Base-by-base conservation (phyloP, 768 basidiomycete genomes). In the Panus rudis region DNA sequence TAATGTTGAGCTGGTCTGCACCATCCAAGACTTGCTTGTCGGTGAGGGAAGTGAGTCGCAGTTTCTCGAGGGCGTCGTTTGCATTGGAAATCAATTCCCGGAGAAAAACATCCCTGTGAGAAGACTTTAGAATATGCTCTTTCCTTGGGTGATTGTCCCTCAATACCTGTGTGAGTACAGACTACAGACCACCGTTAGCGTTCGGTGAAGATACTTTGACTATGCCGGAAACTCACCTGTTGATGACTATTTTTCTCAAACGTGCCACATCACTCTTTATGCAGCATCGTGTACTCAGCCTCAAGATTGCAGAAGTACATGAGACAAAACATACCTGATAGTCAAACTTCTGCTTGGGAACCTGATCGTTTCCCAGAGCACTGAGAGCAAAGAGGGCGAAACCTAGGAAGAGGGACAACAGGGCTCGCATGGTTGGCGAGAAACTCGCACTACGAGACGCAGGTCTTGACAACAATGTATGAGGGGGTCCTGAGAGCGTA, bases 31-130 rank as follows among this genome's bases (percentile, higher is more conserved):
- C 66, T 17, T 62, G 68, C 54, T 81, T 81, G 60, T 92, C 85
- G 17, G 76, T 92, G 51, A 99, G 70, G 3, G 89, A 72, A 12
- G 80, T 82, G 33, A 99, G 68, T 20, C 96, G 82, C 41, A 94
- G 75, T 63, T 97, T 98, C 62, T 98, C 94, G 40, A 98, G 69
- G 2, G 96, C 96, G 59, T 99, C 96, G 61, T 97, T 96, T 31
- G 93, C 86, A 57, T 94, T 94, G 6, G 91, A 93, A 52, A 93
- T 76, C 38, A 93, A 70, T 63, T 97, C 93, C 33, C 93, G 88
- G 38, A 91, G 72, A 61, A 90, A 91, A 21, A 90, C 78, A 31
- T 89, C 86, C 55, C 85, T 88, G 43, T 16, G 19, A 14, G 33
- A 35, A 35, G 33, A 35, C 33, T 35, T 16, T 6, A 37, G 25